Conservation (phyloP, 257 asterid genomes). For the Solanum appendiculatum region DNA sequence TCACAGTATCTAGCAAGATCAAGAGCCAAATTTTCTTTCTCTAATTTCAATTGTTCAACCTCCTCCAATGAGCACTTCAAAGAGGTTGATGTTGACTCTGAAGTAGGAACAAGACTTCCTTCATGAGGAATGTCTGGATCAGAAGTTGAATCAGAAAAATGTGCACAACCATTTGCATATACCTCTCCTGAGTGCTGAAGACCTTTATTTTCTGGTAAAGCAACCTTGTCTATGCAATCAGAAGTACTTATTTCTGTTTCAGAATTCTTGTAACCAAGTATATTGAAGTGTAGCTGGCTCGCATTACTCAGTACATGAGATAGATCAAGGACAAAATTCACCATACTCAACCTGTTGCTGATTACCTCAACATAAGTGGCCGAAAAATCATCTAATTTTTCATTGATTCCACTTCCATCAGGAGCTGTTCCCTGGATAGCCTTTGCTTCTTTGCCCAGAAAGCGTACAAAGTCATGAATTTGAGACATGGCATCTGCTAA, state of each 20-base stretch:
- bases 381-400: slow-evolving; percentile 36
- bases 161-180: slow-evolving; percentile 46
- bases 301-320: slow-evolving; percentile 59
- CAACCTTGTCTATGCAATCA: slow-evolving; percentile 88
- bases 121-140: slow-evolving; percentile 72
- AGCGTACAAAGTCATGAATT: slow-evolving; percentile 49
- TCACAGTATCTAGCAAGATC: slow-evolving; percentile 56
- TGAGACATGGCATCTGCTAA: slow-evolving; percentile 47
- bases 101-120: slow-evolving; percentile 69
- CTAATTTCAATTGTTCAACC: slow-evolving; percentile 69
- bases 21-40: slow-evolving; percentile 51
- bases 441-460: slow-evolving; percentile 67
- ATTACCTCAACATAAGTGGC: slow-evolving; percentile 43
- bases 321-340: slow-evolving; percentile 56
- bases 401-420: slow-evolving; percentile 43
- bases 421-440: slow-evolving; percentile 42
- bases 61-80: slow-evolving; percentile 85
- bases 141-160: slow-evolving; percentile 66
- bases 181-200: slow-evolving; percentile 40
- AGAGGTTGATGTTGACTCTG: slow-evolving; percentile 52
- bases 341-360: slow-evolving; percentile 24
- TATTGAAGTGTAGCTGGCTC: slow-evolving; percentile 59
- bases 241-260: slow-evolving; percentile 61
- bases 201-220: slow-evolving; percentile 70
- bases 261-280: slow-evolving; percentile 58